Evolutionary conservation across 2,329 filamentous ascomycete genomes (phyloP), one percentile per base, ranked within the genome.

Genomic region (Ilyonectria destructans): DNA sequence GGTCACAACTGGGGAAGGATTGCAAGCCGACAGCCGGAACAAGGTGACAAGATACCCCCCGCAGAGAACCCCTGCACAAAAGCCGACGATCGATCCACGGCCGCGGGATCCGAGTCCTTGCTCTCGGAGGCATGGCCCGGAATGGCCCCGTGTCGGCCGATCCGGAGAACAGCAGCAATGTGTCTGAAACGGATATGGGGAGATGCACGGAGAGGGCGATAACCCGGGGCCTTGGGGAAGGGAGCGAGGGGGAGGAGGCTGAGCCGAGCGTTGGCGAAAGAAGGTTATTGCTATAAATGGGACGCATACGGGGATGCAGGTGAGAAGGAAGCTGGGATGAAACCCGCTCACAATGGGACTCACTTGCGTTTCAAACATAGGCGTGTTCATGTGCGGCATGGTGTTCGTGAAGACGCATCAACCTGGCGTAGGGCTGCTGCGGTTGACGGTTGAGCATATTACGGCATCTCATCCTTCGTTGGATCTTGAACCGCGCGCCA

Each of bases 401-500:
- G 13, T 13, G 31, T 35, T 40, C 17, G 10, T 29, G 57, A 35
- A n/a, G 43, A 48, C 26, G 19, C n/a, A 33, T 58, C 40, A 31
- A 58, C 19, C 37, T 31, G 21, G 37, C 21, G 26, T n/a, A 58
- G 55, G 40, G 40, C 55, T 58, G 55, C n/a, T 37, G 23, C 21
- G 37, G 40, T 43, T 40, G 15, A 40, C 40, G 23, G 55, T 31
- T 48, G 58, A 40, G 29, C 49, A 13, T 29, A 35, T n/a, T 10
- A 29, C 51, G 49, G 35, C 31, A 33, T 33, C 23, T 23, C 19
- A 57, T 51, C n/a, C 37, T 21, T 10, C 7, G 45, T 23, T 46
- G 49, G 49, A 33, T 35, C 51, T 12, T 35, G 54, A 64, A 54
- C 54, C 55, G 62, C 62, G 62, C 62, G 62, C 62, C 49, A 64